Evolutionary conservation across 345 rosid species (phyloP).

Genomic region (Eucalyptus shirleyi): DNA sequence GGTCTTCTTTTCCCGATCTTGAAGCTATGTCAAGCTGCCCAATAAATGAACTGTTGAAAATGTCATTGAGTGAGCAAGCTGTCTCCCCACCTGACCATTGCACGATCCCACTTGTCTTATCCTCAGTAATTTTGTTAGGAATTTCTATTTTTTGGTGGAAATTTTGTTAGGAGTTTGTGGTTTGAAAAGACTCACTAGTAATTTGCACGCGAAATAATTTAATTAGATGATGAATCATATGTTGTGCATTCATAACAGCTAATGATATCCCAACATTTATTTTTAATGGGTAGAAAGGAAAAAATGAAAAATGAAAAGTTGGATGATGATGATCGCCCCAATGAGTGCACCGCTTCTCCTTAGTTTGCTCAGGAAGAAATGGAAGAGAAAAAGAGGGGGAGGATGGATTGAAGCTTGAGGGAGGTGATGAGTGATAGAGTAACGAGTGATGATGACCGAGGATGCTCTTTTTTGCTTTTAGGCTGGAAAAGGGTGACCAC

Average conservation of each 20-base stretch:
- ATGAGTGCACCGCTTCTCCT: background rate
- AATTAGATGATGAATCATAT: background rate
- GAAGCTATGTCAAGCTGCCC: background rate
- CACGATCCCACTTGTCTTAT: background rate
- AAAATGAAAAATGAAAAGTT: background rate
- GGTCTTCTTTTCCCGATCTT: background rate
- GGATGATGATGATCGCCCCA: background rate
- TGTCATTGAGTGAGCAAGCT: background rate
- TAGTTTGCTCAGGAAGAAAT: background rate
- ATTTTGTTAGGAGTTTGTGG: background rate
- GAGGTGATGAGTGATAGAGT: background rate
- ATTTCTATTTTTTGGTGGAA: background rate
- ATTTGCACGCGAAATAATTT: background rate
- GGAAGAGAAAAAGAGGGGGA: background rate
- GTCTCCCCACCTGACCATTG: background rate
- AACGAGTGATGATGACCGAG: background rate
- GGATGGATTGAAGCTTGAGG: background rate
- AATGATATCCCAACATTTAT: background rate
- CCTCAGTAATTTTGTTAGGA: background rate
- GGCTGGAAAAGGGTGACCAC: conserved; percentile 3
- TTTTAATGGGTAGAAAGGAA: background rate
- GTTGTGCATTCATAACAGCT: background rate
- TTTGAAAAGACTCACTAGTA: background rate
- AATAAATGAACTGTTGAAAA: background rate
- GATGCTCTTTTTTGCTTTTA: background rate